Percentiles rank a stretch among this genome's conserved stretches.
phyloP scores from a whole-genome alignment of 1,139 yeast species.

The Meyerozyma elateridarum region DNA sequence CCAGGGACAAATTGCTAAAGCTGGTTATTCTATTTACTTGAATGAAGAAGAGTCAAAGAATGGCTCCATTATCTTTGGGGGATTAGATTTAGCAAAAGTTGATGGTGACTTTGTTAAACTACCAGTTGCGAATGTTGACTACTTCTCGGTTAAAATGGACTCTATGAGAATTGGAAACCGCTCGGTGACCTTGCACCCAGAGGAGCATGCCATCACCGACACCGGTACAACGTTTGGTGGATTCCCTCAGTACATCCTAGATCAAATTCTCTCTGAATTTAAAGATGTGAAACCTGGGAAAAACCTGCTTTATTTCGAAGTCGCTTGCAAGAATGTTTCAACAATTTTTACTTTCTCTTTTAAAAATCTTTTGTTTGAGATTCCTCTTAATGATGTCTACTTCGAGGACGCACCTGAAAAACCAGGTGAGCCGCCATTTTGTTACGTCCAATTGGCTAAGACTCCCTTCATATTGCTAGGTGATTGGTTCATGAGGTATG shows the following conservation, averaged over 20 bases:
- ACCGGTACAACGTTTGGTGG: background rate
- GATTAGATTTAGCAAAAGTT: slow-evolving; percentile 50
- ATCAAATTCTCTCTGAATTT: background rate
- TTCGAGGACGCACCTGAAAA: background rate
- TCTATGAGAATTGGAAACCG: background rate
- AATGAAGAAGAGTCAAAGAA: slow-evolving; percentile 29
- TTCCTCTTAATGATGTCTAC: slow-evolving; percentile 7
- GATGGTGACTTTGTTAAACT: slow-evolving; percentile 41
- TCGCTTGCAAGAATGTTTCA: too few species aligned
- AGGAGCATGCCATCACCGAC: slow-evolving; percentile 1
- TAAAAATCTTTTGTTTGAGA: slow-evolving; percentile 10
- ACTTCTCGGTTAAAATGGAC: slow-evolving; percentile 1
- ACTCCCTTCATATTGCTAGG: slow-evolving; percentile 16
- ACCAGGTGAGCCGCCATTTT: background rate
- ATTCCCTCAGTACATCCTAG: background rate
- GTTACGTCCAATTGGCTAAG: background rate
- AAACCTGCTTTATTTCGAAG: background rate
- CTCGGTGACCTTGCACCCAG: background rate
- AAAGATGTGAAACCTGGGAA: background rate
- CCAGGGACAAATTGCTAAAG: slow-evolving; percentile 45
- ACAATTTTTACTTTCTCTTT: slow-evolving; percentile 10
- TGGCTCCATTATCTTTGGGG: slow-evolving; percentile 55
- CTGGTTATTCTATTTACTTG: slow-evolving; percentile 52
- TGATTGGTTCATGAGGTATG: slow-evolving; percentile 27
- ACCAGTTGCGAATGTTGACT: slow-evolving; percentile 18